Percentiles rank a stretch among this genome's conserved stretches.
phyloP scores from a whole-genome alignment of 495 filamentous ascomycete species.

The Tricharina praecox region DNA sequence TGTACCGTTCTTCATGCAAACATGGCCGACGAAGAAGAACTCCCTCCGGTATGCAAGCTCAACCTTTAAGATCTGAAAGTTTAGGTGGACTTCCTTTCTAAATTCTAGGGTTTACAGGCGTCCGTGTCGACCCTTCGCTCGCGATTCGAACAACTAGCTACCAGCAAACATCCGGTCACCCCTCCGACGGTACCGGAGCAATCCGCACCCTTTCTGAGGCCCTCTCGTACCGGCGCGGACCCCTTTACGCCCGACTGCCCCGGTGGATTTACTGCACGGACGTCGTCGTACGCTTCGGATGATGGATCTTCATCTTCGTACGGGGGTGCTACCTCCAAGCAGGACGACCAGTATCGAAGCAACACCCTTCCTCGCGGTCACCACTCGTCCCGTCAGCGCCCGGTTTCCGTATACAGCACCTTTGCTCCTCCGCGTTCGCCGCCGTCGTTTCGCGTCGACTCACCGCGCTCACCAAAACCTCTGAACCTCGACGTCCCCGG shows the following conservation, averaged over 20 bases:
- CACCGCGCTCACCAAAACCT: slow-evolving; percentile 14
- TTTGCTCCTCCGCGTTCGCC: slow-evolving; percentile 14
- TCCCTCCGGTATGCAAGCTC: slow-evolving; percentile 1
- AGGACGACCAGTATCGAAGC: slow-evolving; percentile 2
- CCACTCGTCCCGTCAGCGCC: slow-evolving; percentile 15
- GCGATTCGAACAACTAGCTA: slow-evolving; percentile 76
- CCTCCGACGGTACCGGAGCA: slow-evolving; percentile 28
- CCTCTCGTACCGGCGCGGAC: slow-evolving; percentile 31
- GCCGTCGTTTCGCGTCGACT: slow-evolving; percentile 16
- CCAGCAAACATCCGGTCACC: slow-evolving; percentile 31
- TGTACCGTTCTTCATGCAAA: slow-evolving; percentile 2
- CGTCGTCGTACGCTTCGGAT: neutral
- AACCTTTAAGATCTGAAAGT: neutral
- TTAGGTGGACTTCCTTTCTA: neutral
- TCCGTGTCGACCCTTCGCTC: slow-evolving; percentile 81
- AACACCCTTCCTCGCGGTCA: slow-evolving; percentile 22
- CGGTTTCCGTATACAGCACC: slow-evolving; percentile 22
- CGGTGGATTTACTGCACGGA: no score
- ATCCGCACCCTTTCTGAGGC: slow-evolving; percentile 31
- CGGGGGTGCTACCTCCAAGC: slow-evolving; percentile 3
- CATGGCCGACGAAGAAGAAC: slow-evolving; percentile 7
- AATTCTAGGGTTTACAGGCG: slow-evolving; percentile 9
- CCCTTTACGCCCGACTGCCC: no score
- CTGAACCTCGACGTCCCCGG: slow-evolving; percentile 18
- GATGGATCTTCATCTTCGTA: slow-evolving; percentile 5